Evolutionary conservation across 1,284 basidiomycete genomes (phyloP).

Genomic region (Leccinum ambiguum): DNA sequence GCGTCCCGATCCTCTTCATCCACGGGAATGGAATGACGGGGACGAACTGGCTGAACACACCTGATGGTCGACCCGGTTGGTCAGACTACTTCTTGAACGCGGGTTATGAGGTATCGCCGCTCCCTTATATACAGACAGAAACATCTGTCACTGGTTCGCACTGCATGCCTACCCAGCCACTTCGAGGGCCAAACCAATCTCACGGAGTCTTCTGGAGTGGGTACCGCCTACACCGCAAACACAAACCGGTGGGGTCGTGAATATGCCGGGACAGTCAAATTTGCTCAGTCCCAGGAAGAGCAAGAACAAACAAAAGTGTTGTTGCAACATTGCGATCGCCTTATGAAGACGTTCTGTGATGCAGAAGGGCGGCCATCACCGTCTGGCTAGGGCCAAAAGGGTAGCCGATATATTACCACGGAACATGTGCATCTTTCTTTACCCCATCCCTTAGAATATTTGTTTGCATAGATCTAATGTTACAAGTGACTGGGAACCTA

Average conservation of each 20-base stretch:
- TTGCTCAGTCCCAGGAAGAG: slow-evolving; percentile 51
- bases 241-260: slow-evolving; percentile 55
- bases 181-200: slow-evolving; percentile 15
- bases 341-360: slow-evolving; percentile 33
- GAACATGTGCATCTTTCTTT: background rate
- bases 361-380: slow-evolving; percentile 24
- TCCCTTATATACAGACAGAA: background rate
- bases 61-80: slow-evolving; percentile 50
- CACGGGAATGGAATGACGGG: slow-evolving; percentile 52
- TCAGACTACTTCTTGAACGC: slow-evolving; percentile 47
- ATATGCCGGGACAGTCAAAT: slow-evolving; percentile 46
- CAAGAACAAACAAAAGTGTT: slow-evolving; percentile 44
- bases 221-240: slow-evolving; percentile 53
- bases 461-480: slow-evolving; percentile 7
- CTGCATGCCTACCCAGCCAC: slow-evolving; percentile 26
- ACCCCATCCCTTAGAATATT: background rate
- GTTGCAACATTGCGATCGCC: slow-evolving; percentile 54
- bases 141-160: slow-evolving; percentile 49
- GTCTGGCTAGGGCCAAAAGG: slow-evolving; percentile 14
- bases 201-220: slow-evolving; percentile 14
- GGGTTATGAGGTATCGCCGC: slow-evolving; percentile 42
- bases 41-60: slow-evolving; percentile 48
- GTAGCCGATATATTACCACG: background rate
- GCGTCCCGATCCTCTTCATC: slow-evolving; percentile 43
- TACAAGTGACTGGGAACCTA: background rate